Conservation (phyloP, 805 yeast species). For the Millerozyma miso region DNA sequence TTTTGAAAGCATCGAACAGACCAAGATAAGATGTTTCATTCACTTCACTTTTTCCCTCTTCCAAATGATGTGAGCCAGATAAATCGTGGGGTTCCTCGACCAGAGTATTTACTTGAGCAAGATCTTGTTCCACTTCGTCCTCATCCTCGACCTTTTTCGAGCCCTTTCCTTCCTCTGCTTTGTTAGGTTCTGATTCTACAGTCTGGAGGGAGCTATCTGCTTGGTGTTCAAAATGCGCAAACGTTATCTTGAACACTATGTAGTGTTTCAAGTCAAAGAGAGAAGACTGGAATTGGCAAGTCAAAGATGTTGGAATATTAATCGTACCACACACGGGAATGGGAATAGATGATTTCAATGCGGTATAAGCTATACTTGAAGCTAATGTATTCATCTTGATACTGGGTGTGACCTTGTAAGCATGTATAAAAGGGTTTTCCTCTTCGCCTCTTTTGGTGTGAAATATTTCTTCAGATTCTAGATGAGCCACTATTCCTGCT, state of each 20-base stretch:
- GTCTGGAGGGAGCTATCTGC: background rate
- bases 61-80: background rate
- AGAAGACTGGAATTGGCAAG: slow-evolving; percentile 33
- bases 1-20: background rate
- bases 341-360: slow-evolving; percentile 3
- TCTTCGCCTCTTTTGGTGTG: slow-evolving; percentile 15
- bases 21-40: background rate
- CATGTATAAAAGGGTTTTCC: slow-evolving; percentile 15
- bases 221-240: slow-evolving; percentile 19
- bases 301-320: slow-evolving; percentile 26
- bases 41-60: background rate
- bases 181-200: background rate
- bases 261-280: slow-evolving; percentile 35
- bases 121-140: background rate
- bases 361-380: slow-evolving; percentile 17
- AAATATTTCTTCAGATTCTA: slow-evolving; percentile 39
- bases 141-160: background rate
- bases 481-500: slow-evolving; percentile 28
- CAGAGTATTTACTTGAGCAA: background rate
- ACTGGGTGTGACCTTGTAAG: slow-evolving; percentile 32
- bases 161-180: background rate
- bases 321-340: slow-evolving; percentile 16
- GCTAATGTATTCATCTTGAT: slow-evolving; percentile 31
- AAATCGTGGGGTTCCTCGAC: background rate
- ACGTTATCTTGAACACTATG: slow-evolving; percentile 33